Percentiles rank a stretch among this genome's conserved stretches.
phyloP scores from a whole-genome alignment of 441 rosid species.

The Populus hybrid region DNA sequence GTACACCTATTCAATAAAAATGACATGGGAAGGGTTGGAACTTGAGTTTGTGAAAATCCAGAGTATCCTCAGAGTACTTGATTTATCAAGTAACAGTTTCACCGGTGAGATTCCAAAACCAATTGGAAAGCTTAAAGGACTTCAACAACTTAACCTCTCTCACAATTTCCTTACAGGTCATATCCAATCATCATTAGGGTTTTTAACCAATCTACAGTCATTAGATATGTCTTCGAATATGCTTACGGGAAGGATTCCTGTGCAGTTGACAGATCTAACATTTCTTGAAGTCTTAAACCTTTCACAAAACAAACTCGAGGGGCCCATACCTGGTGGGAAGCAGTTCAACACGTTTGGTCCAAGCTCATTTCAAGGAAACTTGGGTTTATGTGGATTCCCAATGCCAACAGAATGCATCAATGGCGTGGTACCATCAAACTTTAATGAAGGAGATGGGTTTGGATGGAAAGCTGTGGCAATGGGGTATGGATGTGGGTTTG shows the following conservation, averaged over 20 bases:
- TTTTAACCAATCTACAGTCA: not conserved
- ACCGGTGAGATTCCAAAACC: not conserved
- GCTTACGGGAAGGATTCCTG: not conserved
- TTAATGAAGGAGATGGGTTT: conserved; percentile 9
- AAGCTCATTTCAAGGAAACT: conserved; percentile 37
- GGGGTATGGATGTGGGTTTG: conserved; percentile 23
- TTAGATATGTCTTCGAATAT: not conserved
- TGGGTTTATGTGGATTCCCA: conserved; percentile 44
- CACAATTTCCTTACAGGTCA: not conserved
- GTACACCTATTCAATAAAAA: not conserved
- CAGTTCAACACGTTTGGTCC: conserved; percentile 10
- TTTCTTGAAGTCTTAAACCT: not conserved
- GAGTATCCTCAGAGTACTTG: not conserved
- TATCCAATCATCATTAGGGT: not conserved
- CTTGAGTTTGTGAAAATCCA: not conserved
- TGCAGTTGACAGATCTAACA: not conserved
- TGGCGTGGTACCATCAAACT: not conserved
- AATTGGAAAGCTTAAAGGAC: not conserved
- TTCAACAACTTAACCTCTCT: not conserved
- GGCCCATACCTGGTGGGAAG: not conserved
- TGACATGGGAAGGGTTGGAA: not conserved
- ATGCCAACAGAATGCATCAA: not conserved
- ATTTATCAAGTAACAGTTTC: not conserved
- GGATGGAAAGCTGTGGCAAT: conserved; percentile 11
- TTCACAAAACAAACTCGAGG: not conserved